Evolutionary conservation across 2,329 filamentous ascomycete species (phyloP).

Genomic region (Colletotrichum theobromicola): DNA sequence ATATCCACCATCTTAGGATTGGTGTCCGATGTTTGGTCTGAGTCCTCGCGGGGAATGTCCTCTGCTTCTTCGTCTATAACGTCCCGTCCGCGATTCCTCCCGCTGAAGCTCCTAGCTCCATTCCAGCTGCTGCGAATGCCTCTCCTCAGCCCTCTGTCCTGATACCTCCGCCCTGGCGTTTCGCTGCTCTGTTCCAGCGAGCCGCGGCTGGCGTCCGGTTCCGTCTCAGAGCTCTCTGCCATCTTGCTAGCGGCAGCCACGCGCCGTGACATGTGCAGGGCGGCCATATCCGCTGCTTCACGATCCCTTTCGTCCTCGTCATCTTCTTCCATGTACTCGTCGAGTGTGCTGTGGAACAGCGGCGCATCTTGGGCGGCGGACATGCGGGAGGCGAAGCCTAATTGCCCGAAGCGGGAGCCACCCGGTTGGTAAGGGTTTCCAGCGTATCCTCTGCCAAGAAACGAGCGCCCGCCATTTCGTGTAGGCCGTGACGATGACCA

Average conservation of each 20-base stretch:
- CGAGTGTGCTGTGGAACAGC: slow-evolving; percentile 90
- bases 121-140: slow-evolving; percentile 72
- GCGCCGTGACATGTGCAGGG: slow-evolving; percentile 85
- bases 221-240: slow-evolving; percentile 84
- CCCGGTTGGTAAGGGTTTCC: slow-evolving; percentile 79
- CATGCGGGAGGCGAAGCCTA: slow-evolving; percentile 78
- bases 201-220: slow-evolving; percentile 69
- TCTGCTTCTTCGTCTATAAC: slow-evolving; percentile 46
- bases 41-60: slow-evolving; percentile 42
- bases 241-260: slow-evolving; percentile 86
- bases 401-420: slow-evolving; percentile 73
- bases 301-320: slow-evolving; percentile 90
- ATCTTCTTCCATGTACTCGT: slow-evolving; percentile 91
- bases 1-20: slow-evolving; percentile 80
- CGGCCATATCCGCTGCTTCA: slow-evolving; percentile 93
- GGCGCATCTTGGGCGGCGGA: slow-evolving; percentile 79
- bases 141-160: slow-evolving; percentile 51
- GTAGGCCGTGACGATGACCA: slow-evolving; percentile 38
- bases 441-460: slow-evolving; percentile 49
- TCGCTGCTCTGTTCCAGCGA: slow-evolving; percentile 62
- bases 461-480: slow-evolving; percentile 43
- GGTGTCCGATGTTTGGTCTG: slow-evolving; percentile 32
- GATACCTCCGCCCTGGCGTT: slow-evolving; percentile 45
- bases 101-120: slow-evolving; percentile 50
- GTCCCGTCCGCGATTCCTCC: slow-evolving; percentile 27